phyloP scores from a whole-genome alignment of 441 rosid species.

The Mallotus japonicus region DNA sequence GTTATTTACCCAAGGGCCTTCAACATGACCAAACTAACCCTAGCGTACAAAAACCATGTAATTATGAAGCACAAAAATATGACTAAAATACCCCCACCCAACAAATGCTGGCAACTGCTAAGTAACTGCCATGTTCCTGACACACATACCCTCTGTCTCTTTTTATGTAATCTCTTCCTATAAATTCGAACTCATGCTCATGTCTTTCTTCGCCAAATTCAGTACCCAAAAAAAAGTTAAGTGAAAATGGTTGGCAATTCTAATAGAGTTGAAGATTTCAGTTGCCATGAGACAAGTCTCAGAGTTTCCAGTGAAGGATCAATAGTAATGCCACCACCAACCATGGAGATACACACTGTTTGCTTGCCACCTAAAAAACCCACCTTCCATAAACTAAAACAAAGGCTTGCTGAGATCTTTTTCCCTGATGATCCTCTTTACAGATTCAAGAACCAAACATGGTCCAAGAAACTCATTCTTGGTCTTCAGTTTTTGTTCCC shows the following conservation, averaged over 20 bases:
- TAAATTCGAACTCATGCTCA: slow-evolving; percentile 32
- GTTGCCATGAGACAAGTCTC: slow-evolving; percentile 29
- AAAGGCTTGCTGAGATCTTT: slow-evolving; percentile 61
- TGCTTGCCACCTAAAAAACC: slow-evolving; percentile 62
- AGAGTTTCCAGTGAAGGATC: slow-evolving; percentile 24
- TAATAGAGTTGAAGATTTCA: slow-evolving; percentile 49
- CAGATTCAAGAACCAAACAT: slow-evolving; percentile 73
- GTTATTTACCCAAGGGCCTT: background rate
- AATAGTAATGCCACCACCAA: slow-evolving; percentile 22
- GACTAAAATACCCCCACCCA: slow-evolving; percentile 12
- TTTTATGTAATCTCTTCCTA: slow-evolving; percentile 15
- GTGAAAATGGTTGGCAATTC: slow-evolving; percentile 47
- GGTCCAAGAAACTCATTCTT: slow-evolving; percentile 49
- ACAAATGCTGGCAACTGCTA: slow-evolving; percentile 4
- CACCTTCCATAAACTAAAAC: slow-evolving; percentile 64
- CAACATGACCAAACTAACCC: slow-evolving; percentile 12
- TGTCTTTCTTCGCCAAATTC: slow-evolving; percentile 16
- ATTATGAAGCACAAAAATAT: background rate
- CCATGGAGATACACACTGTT: slow-evolving; percentile 62
- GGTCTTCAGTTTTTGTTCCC: slow-evolving; percentile 79
- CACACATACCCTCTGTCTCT: slow-evolving; percentile 2
- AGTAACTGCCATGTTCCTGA: slow-evolving; percentile 21
- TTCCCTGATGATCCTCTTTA: slow-evolving; percentile 96
- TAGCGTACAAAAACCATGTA: background rate
- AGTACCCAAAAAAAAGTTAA: background rate